Percentiles rank a stretch among this genome's conserved stretches.
phyloP scores from a whole-genome alignment of 345 rosid species.

The Gynandropsis gynandra region DNA sequence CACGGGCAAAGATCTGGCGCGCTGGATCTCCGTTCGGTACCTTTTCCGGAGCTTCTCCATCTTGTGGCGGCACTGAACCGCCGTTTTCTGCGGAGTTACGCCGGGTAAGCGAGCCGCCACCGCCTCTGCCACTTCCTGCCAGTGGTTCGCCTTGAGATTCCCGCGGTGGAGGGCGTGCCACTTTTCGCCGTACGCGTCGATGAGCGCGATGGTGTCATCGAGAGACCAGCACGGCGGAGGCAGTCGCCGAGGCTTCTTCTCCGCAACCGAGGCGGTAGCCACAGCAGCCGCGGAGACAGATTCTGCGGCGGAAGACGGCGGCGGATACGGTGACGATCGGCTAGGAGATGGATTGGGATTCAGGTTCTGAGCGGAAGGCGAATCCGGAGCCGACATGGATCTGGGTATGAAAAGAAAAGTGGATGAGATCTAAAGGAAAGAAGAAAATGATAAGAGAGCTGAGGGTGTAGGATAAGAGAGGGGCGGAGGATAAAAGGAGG shows the following conservation, averaged over 20 bases:
- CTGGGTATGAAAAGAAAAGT: not conserved
- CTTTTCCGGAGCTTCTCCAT: slow-evolving; percentile 97
- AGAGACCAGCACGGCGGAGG: slow-evolving; percentile 97
- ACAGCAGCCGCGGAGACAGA: slow-evolving; percentile 17
- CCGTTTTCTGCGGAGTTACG: slow-evolving; percentile 59
- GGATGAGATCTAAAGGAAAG: no score
- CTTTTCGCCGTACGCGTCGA: slow-evolving; percentile 78
- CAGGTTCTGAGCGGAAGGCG: no score
- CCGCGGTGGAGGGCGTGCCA: slow-evolving; percentile 90
- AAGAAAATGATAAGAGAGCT: slow-evolving; percentile 33
- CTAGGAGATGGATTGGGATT: no score
- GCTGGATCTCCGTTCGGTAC: slow-evolving; percentile 80
- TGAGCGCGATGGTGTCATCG: slow-evolving; percentile 73
- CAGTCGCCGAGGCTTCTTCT: slow-evolving; percentile 59
- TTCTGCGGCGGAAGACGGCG: no score
- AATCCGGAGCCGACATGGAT: slow-evolving; percentile 37
- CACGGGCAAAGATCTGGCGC: slow-evolving; percentile 78
- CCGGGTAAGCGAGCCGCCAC: slow-evolving; percentile 53
- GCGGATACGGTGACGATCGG: no score
- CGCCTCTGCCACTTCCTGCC: slow-evolving; percentile 88
- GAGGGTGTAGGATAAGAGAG: slow-evolving; percentile 23
- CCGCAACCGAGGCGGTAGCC: slow-evolving; percentile 18
- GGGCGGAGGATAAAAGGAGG: slow-evolving; percentile 28
- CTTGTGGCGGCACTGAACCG: slow-evolving; percentile 95
- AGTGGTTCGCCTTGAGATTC: slow-evolving; percentile 83